A percentile compares a stretch with the other conserved stretches of the same genome.
Evolutionary conservation across 805 yeast species (phyloP).

Genomic region (Spathaspora sp.): DNA sequence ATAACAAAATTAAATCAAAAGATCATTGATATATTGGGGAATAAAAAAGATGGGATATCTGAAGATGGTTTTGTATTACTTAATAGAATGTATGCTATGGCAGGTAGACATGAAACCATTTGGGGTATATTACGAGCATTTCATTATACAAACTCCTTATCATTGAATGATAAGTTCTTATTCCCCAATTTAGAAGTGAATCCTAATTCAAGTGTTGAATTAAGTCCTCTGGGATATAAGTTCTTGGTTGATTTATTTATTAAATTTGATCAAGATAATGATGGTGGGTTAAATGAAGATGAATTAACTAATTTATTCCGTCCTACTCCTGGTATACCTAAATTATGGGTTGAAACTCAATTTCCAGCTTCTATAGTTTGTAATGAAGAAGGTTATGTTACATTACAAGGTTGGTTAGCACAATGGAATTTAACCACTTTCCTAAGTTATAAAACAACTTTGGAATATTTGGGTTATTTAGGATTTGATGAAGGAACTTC

Average conservation of each 20-base stretch:
- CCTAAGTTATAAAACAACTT: conserved; percentile 75
- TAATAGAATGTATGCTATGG: conserved; percentile 80
- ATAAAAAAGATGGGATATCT: conserved; percentile 51
- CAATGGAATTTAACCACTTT: conserved; percentile 98
- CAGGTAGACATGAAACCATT: conserved; percentile 92
- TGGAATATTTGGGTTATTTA: conserved; percentile 83
- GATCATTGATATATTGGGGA: conserved; percentile 17
- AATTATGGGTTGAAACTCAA: conserved; percentile 76
- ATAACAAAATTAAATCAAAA: conserved; percentile 26
- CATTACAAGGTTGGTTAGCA: conserved; percentile 97
- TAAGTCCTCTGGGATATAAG: conserved; percentile 88
- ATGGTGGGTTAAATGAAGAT: conserved; percentile 81
- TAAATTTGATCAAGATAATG: conserved; percentile 89
- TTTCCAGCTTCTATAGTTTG: conserved; percentile 89
- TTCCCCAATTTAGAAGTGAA: conserved; percentile 78
- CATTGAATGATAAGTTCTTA: conserved; percentile 75
- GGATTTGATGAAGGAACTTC: conserved; percentile 67
- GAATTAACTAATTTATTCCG: conserved; percentile 70
- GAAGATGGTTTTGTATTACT: conserved; percentile 72
- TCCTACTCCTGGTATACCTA: conserved; percentile 93
- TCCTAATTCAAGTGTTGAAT: conserved; percentile 74
- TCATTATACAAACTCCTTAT: conserved; percentile 87
- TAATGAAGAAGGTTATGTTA: conserved; percentile 84
- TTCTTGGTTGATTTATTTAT: conserved; percentile 88
- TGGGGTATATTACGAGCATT: conserved; percentile 92